Evolutionary conservation across 805 yeast genomes (phyloP), one percentile per base, ranked within the genome.

Genomic region (Yamadazyma paraphyllophila): DNA sequence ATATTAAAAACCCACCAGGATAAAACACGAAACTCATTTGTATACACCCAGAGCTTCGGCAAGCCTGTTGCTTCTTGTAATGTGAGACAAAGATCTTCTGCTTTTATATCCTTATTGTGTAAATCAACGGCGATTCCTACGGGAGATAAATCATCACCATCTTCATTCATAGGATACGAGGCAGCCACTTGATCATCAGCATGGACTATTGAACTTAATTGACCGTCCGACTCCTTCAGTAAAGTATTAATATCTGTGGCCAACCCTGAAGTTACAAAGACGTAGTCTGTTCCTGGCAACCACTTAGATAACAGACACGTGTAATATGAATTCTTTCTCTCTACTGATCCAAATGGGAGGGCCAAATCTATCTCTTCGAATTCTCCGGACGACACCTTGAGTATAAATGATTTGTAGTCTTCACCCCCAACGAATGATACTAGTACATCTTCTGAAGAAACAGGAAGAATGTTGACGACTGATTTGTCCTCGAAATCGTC

Each of bases 151-250:
- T 88, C 96, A 41, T 77, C 83, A 38, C 77, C 83, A 2, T 72
- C 82, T 7, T 80, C 83, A 56, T 79, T 80, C 53, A 88, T 68
- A 1, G 96, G 96, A 50, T 88, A 67, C 20, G 80, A 75, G 0
- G 96, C 96, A 41, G 86, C 73, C 54, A 80, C 81, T 3, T 82
- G 70, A 57, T 90, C 97, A 53, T 85, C 85, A 2, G 76, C 62
- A 7, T 82, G 82, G 26, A 66, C 66, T 1, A 83, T 56, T 2
- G 56, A 36, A 12, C 47, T 39, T 3, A 53, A 30, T 0, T 52
- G 34, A 10, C 35, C 34, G 13, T 26, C 26, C 4, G 52, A 55
- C 20, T 37, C 26, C 10, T n/a, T 9, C n/a, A 32, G 26, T 10
- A 56, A 37, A 4, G 45, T 43, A n/a, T 51, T 49, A 10, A 58